Percentiles rank a stretch among this genome's conserved stretches.
phyloP scores from a whole-genome alignment of 805 yeast species.

The Candida germanica region DNA sequence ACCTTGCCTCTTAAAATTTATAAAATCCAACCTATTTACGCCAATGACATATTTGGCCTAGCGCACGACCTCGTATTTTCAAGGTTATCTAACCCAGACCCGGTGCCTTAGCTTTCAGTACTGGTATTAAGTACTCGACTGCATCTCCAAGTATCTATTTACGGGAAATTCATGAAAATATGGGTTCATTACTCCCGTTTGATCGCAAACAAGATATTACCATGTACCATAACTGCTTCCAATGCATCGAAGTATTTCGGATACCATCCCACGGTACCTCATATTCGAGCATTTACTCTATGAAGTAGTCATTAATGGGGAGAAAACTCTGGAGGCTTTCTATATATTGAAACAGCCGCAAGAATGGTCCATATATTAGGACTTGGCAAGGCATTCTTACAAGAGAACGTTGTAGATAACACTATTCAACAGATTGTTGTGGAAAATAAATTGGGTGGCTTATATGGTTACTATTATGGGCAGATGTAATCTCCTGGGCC shows the following conservation, averaged over 20 bases:
- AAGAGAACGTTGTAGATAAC: conserved; percentile 9
- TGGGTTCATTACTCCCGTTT: conserved; percentile 1
- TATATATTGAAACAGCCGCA: conserved; percentile 38
- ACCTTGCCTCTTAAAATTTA: conserved; percentile 19
- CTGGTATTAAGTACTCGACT: conserved; percentile 34
- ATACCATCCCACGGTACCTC: conserved; percentile 36
- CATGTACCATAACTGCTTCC: no score
- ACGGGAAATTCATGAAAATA: conserved; percentile 30
- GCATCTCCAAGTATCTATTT: conserved; percentile 28
- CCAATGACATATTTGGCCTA: no score
- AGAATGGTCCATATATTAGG: conserved; percentile 37
- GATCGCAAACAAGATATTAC: no score
- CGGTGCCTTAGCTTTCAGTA: conserved; percentile 31
- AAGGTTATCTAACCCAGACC: conserved; percentile 26
- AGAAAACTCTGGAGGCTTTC: conserved; percentile 33
- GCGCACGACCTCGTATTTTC: no score
- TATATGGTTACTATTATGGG: conserved; percentile 47
- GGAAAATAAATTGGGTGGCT: conserved; percentile 37
- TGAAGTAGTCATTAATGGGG: conserved; percentile 43
- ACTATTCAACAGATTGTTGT: conserved; percentile 17
- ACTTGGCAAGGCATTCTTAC: conserved; percentile 15
- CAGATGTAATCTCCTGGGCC: conserved; percentile 35
- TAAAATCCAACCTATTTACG: no score
- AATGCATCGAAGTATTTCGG: conserved; percentile 38
- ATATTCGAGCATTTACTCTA: conserved; percentile 35